phyloP scores from a whole-genome alignment of 768 basidiomycete species.

The Boletus pseudopeckii region DNA sequence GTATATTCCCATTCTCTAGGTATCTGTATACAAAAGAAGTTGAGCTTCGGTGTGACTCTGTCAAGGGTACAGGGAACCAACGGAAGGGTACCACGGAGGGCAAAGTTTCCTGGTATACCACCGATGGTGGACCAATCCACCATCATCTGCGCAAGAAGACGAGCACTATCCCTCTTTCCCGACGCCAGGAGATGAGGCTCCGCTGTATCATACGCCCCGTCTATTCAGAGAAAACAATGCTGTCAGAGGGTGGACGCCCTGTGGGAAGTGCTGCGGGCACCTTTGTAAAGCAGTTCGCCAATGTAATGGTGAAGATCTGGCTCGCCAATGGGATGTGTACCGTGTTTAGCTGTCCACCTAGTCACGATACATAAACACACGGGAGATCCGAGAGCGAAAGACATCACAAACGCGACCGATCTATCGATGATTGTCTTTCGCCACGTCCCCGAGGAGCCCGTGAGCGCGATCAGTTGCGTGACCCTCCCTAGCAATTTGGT shows the following conservation, averaged over 20 bases:
- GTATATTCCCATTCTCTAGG: slow-evolving; percentile 81
- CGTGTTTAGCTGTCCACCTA: slow-evolving; percentile 85
- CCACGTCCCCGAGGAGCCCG: slow-evolving; percentile 79
- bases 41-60: slow-evolving; percentile 1
- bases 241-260: not conserved
- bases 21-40: slow-evolving; percentile 44
- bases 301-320: slow-evolving; percentile 84
- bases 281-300: slow-evolving; percentile 85
- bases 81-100: slow-evolving; percentile 84
- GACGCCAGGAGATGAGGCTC: slow-evolving; percentile 83
- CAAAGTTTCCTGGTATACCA: slow-evolving; percentile 65
- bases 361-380: slow-evolving; percentile 17
- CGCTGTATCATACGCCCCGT: slow-evolving; percentile 69
- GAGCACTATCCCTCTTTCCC: slow-evolving; percentile 86
- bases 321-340: slow-evolving; percentile 84
- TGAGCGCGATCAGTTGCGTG: slow-evolving; percentile 88
- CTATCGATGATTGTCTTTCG: slow-evolving; percentile 86
- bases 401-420: slow-evolving; percentile 65
- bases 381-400: slow-evolving; percentile 5
- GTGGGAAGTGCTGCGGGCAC: slow-evolving; percentile 34
- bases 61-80: slow-evolving; percentile 32
- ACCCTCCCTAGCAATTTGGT: slow-evolving; percentile 57
- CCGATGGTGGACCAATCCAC: slow-evolving; percentile 68
- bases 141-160: slow-evolving; percentile 82
- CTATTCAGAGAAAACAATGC: slow-evolving; percentile 37